Base-by-base conservation (phyloP, 331 rosid genomes). In the Arachis monticola region DNA sequence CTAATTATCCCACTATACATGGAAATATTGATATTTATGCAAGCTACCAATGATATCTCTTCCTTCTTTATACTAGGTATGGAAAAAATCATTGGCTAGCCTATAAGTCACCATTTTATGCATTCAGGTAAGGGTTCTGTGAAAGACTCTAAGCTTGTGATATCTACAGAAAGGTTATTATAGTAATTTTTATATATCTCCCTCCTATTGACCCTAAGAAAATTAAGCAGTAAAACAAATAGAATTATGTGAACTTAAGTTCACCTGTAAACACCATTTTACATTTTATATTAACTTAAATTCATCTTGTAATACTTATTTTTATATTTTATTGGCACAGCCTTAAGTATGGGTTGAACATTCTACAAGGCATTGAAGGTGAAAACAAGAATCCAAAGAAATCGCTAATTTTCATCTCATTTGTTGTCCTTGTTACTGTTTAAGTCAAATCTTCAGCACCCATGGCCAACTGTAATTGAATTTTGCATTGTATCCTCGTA, bases 61-160 rank as follows among this genome's bases (percentile, higher is more conserved):
- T 17, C 22, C 22, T 17, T 17, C 22, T 17, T 41, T 69, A 32
- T 55, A 52, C 42, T 77, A 94, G 99, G 81, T 77, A 97, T 90
- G 72, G 97, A 80, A 94, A 90, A 84, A 74, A 17, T 88, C 53
- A 82, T 87, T 12, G 97, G 99, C 45, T 94, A 97, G 99, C 95
- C 97, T 58, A 50, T 94, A 82, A 92, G 96, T 82, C 55, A 84
- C 70, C 93, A 90, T 70, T 87, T 81, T 72, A 91, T 92, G 97
- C 87, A 88, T 73, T 84, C 67, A 64, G 62, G 85, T 32, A 88
- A 88, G 60, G 87, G 76, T 66, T 73, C 84, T 56, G 79, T 79
- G 13, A 76, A 85, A 84, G 96, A 90, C 51, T 80, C 85, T 47
- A 92, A 90, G 81, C 96, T 81, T 72, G 76, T 76, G 69, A 74